Base-by-base conservation (phyloP, 2,329 filamentous ascomycete genomes). In the Hymenoscyphus occultus region DNA sequence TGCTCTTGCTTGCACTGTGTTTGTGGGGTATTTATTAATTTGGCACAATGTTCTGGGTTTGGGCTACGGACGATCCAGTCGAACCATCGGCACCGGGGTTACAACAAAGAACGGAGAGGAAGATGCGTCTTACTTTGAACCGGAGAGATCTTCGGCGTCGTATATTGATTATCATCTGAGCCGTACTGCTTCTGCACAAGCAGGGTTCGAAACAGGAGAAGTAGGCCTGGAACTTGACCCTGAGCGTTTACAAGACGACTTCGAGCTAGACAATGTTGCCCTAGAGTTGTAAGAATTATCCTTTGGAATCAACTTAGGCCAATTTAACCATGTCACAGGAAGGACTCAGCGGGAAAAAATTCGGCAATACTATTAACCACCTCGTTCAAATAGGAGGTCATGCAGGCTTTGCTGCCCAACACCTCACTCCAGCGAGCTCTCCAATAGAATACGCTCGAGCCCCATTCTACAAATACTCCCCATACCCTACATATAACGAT, bases 401-500 rank as follows among this genome's bases (percentile, higher is more conserved):
- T 19, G 48, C 48, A 12, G 48, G 48, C 9, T 54, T 54, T 9
- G 48, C 48, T 12, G 48, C 48, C 10, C n/a, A 13, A 5, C 48
- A 54, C 22, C 48, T 54, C 5, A 54, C 19, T 2, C 48, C 19
- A 10, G 22, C 48, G 5, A 13, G 76, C n/a, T 71, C 74, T 9
- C 72, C 74, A 59, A 68, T 75, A 81, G 79, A 71, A 74, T 84
- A 82, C 71, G 81, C 73, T 62, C 73, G 77, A 13, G 78, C 82
- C 56, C 77, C 80, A 60, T 83, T 86, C 0, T 79, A 84, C 63
- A 79, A 83, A 22, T 92, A 91, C 76, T 82, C 88, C 65, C 90
- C 90, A 0, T 93, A 92, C 68, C 90, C 90, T 0, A 79, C 84
- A 16, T 91, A 92, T 77, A 89, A 90, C 72, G 83, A 82, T 60